Percentiles rank a stretch among this genome's conserved stretches.
These are phyloP conservation scores for Daldinia childiae DNA, from an alignment of 495 filamentous ascomycete species.

Conservation along the genomic window DNA sequence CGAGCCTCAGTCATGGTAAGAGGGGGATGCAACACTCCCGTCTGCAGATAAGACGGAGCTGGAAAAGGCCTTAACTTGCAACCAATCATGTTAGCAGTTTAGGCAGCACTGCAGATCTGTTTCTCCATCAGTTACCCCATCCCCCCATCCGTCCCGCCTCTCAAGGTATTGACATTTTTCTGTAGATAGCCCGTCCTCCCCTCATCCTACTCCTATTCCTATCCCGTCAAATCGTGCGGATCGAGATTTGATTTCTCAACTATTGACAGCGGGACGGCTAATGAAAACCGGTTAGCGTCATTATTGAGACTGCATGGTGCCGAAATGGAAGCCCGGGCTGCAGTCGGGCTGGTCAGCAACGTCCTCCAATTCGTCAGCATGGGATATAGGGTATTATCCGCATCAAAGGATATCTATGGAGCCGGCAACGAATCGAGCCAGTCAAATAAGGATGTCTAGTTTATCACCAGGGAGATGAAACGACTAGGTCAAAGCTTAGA, in stretches of 20 bases:
- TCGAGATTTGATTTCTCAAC: not conserved
- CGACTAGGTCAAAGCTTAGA: not conserved
- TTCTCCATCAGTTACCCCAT: not conserved
- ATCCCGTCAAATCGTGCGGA: not conserved
- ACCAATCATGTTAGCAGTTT: not conserved
- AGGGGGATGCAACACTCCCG: not conserved
- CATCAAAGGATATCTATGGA: not conserved
- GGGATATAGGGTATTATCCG: not conserved
- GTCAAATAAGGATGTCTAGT: not conserved
- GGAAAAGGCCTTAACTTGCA: not conserved
- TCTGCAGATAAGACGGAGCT: slow-evolving; percentile 3
- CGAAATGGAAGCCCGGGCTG: not conserved
- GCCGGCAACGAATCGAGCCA: not conserved
- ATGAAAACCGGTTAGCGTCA: not conserved
- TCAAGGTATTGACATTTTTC: not conserved
- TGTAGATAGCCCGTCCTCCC: not conserved
- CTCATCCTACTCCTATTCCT: not conserved
- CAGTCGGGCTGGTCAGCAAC: not conserved
- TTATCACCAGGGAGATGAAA: not conserved
- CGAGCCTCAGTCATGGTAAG: not conserved
- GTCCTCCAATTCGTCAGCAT: not conserved
- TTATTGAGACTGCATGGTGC: not conserved
- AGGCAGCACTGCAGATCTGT: not conserved
- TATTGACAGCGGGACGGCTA: not conserved
- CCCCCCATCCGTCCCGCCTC: not conserved